Base-by-base conservation (phyloP, 495 filamentous ascomycete genomes). In the Xylaria castorea region DNA sequence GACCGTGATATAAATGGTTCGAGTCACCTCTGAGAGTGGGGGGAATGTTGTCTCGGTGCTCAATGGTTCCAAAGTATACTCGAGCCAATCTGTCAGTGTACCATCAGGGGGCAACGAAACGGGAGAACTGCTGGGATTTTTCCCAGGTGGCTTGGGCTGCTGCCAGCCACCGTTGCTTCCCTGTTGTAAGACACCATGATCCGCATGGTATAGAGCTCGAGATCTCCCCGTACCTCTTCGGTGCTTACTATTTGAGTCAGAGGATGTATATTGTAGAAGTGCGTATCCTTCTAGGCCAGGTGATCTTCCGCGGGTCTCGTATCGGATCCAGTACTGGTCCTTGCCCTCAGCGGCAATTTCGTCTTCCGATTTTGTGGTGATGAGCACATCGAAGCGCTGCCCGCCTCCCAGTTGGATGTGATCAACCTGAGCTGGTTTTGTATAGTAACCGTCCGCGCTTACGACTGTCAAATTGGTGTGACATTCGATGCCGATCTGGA, bases 391-490 rank as follows among this genome's bases (percentile, higher is more conserved):
- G 74, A 86, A 91, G 22, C 89, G 84, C 73, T 91, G 89, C 30
- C 89, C 89, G 7, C 80, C 73, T 9, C 75, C 85, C 22, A 91
- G 76, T 73, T 89, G 87, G n/a, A 90, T 75, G 74, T 82, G 85
- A 58, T 81, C 80, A 0, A 83, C 85, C 12, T 75, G 72, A 16
- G 81, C 75, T 0, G 86, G 86, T 61, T 83, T 78, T 25, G 89
- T 90, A 79, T 90, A 90, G n/a, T 73, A 75, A 25, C 88, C 88
- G 74, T 91, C 89, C 2, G 84, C 87, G 60, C 86, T 85, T 63
- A 91, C 85, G 60, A 91, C 82, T 1, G 79, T 83, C 5, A 87
- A 64, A 27, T 83, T 76, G 27, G 80, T 57, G 73, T 91, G 89
- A 38, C 77, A 83, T 66, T 90, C 87, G 57, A 90, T 80, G 2